Conservation (phyloP, 78 protist genomes). For the Cavenderia fasciculata region DNA sequence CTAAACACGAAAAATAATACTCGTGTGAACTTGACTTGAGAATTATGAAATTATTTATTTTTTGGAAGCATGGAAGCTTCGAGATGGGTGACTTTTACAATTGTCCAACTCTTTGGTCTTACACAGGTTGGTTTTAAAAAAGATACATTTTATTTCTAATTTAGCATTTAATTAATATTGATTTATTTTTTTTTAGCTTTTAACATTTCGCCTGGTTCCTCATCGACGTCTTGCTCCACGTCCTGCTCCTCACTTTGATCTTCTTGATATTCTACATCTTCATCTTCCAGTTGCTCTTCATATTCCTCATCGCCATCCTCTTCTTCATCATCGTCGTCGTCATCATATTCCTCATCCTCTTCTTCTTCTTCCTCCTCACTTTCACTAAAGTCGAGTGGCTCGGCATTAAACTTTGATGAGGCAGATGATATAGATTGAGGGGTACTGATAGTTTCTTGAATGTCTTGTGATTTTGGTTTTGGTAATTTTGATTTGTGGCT, state of each 20-base stretch:
- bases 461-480: constrained; percentile 39
- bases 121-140: too few relatives aligned
- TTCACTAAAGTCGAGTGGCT: constrained; percentile 33
- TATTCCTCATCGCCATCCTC: constrained; percentile 11
- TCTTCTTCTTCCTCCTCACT: constrained; percentile 42
- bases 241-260: background rate
- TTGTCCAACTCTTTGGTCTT: too few relatives aligned
- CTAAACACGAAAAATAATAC: too few relatives aligned
- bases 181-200: too few relatives aligned
- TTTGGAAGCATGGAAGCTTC: too few relatives aligned
- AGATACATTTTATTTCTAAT: too few relatives aligned
- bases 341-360: background rate
- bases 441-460: constrained; percentile 30
- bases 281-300: background rate
- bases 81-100: too few relatives aligned
- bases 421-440: constrained; percentile 26
- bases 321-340: background rate
- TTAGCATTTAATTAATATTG: too few relatives aligned
- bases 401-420: constrained; percentile 48
- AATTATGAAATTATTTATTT: too few relatives aligned
- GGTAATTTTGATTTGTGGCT: background rate
- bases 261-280: background rate
- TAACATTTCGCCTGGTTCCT: too few relatives aligned
- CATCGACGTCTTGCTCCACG: background rate
- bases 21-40: too few relatives aligned